Conservation (phyloP, 2,329 filamentous ascomycete species). For the Penicillium sp. region DNA sequence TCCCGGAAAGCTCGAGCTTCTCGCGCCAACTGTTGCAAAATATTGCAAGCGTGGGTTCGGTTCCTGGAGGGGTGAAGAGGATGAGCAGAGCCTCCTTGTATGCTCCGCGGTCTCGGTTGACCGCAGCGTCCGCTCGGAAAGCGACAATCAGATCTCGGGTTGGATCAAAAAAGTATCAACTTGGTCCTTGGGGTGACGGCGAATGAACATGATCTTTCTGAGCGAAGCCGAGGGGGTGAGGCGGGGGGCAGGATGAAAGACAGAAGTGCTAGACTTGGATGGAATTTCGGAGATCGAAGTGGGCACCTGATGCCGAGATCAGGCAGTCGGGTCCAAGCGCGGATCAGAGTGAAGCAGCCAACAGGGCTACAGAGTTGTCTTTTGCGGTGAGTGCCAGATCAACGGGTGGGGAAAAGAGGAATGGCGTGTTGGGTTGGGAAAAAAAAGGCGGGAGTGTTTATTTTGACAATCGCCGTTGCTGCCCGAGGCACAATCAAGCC, state of each 20-base stretch:
- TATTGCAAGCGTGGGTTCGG: not conserved
- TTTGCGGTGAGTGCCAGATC: constrained; percentile 11
- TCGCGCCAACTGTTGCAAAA: not conserved
- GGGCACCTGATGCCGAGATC: constrained; percentile 28
- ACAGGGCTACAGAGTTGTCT: not conserved
- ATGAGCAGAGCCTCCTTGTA: constrained; percentile 9
- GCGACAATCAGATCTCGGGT: constrained; percentile 15
- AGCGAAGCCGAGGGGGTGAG: not conserved
- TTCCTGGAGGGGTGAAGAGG: not conserved
- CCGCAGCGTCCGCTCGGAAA: constrained; percentile 15
- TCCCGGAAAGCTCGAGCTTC: not conserved
- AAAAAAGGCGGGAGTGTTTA: constrained; percentile 24
- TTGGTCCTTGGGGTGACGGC: constrained; percentile 1
- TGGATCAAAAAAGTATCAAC: constrained; percentile 4
- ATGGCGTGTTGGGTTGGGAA: constrained; percentile 14
- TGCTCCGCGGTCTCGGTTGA: constrained; percentile 12
- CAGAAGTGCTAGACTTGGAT: constrained; percentile 1
- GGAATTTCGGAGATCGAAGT: constrained; percentile 17
- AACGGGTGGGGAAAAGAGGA: constrained; percentile 6
- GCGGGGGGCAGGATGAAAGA: not conserved
- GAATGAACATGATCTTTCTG: constrained; percentile 7
- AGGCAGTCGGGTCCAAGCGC: constrained; percentile 29
- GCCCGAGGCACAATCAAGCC: constrained; percentile 22
- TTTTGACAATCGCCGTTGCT: constrained; percentile 24
- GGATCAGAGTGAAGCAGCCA: constrained; percentile 13